These are phyloP conservation scores for Aureobasidium mangrovei DNA, from an alignment of 2,329 filamentous ascomycete genomes.

Conservation along the genomic window DNA sequence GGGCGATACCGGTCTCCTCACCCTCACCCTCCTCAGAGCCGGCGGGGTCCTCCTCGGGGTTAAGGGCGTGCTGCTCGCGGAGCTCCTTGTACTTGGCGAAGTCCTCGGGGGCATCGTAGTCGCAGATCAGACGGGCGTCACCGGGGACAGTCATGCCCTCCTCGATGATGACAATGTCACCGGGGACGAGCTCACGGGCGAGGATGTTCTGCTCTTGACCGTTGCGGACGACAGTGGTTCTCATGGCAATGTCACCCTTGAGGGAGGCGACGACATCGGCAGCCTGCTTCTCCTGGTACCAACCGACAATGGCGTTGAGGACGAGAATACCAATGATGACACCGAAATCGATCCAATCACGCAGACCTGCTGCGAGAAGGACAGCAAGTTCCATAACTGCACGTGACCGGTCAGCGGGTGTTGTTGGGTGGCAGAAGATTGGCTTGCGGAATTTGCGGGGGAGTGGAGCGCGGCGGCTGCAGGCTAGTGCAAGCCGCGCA, in stretches of 20 bases:
- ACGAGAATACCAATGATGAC: constrained; percentile 67
- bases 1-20: constrained; percentile 50
- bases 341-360: constrained; percentile 69
- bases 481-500: constrained; percentile 6
- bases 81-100: constrained; percentile 60
- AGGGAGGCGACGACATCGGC: constrained; percentile 65
- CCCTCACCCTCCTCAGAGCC: constrained; percentile 49
- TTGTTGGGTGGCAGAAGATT: constrained; percentile 10
- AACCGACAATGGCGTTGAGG: constrained; percentile 68
- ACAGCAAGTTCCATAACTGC: constrained; percentile 70
- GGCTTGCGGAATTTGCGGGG: constrained; percentile 13
- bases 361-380: constrained; percentile 62
- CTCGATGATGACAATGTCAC: constrained; percentile 66
- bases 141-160: constrained; percentile 63
- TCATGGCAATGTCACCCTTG: constrained; percentile 73
- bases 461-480: neutral
- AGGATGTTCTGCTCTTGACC: constrained; percentile 60
- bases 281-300: constrained; percentile 75
- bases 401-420: constrained; percentile 16
- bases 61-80: constrained; percentile 42
- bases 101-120: constrained; percentile 59
- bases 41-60: constrained; percentile 50
- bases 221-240: constrained; percentile 58
- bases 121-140: constrained; percentile 63
- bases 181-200: constrained; percentile 65